These are phyloP conservation scores for Saccharomycopsis amapae DNA, from an alignment of 805 yeast species.

Conservation along the genomic window DNA sequence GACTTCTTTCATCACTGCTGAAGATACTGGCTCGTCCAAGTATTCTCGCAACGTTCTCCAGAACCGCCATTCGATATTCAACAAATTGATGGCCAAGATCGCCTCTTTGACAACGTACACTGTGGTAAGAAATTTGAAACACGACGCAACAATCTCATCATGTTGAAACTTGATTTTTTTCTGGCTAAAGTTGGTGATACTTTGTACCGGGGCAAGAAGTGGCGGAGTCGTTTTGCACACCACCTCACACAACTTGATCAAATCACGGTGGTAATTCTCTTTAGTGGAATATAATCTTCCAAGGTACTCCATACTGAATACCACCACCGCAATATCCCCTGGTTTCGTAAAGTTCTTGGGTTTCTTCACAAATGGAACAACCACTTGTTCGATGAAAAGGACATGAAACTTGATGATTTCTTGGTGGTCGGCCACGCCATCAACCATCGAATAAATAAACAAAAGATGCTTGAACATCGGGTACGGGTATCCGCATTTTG, in stretches of 20 bases:
- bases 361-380: background rate
- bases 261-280: background rate
- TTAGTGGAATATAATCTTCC: background rate
- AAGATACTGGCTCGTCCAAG: too few relatives aligned
- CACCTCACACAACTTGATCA: background rate
- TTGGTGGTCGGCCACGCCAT: too few relatives aligned
- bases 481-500: background rate
- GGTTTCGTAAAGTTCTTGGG: background rate
- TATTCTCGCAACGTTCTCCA: background rate
- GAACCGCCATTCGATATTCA: background rate
- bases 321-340: background rate
- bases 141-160: background rate
- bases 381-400: background rate
- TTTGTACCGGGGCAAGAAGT: background rate
- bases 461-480: background rate
- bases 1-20: too few relatives aligned
- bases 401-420: background rate
- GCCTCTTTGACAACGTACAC: background rate
- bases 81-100: background rate
- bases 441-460: background rate
- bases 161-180: background rate
- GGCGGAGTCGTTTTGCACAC: background rate
- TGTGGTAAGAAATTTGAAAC: background rate
- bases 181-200: background rate
- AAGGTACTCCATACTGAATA: background rate